Base-by-base conservation (phyloP, 352 stramenopile species). In the Elongisporangium senticosum region DNA sequence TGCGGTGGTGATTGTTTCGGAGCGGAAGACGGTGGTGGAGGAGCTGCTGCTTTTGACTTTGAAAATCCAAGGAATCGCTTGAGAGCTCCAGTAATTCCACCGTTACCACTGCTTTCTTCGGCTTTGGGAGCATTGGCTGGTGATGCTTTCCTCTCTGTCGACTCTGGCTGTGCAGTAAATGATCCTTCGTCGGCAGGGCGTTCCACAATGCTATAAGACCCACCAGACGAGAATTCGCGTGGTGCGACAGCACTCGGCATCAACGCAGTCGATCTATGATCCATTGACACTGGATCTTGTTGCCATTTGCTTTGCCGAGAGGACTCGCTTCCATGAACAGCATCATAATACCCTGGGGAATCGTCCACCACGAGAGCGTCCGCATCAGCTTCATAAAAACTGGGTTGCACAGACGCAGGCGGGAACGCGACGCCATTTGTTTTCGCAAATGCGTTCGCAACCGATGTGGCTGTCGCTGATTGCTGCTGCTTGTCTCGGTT, bases 51-150 rank as follows among this genome's bases (percentile, higher is more conserved):
- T 52, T 75, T 83, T 3, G 62, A 63, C 20, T 56, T 54, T 0
- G 64, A 69, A 49, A 90, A 80, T 4, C 78, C 78, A 48, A 92
- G 89, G 7, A 92, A 83, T 0, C 83, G 69, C 63, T 90, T 90
- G 0, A 92, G 49, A 20, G 72, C 80, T 15, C 73, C 71, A 43
- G 74, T 64, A 21, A 92, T 75, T 1, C 82, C 71, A 6, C 59
- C 57, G 13, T 72, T 64, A 23, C 47, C 56, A 28, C 37, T 56
- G 15, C 40, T 55, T 49, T 57, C 49, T 55, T 52, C 13, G 43
- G 7, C 23, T 50, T 52, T 33, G 26, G 54, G 0, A 28, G n/a
- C 39, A 55, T 23, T 47, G 37, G 33, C 49, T 53, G 43, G 40
- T 53, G 40, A 43, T 53, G 17, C 57, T 67, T 56, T 59, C 51